A percentile compares a stretch with the other conserved stretches of the same genome.
These are phyloP conservation scores for Hygrocybe coccinea DNA, from an alignment of 768 basidiomycete species.

Conservation along the genomic window DNA sequence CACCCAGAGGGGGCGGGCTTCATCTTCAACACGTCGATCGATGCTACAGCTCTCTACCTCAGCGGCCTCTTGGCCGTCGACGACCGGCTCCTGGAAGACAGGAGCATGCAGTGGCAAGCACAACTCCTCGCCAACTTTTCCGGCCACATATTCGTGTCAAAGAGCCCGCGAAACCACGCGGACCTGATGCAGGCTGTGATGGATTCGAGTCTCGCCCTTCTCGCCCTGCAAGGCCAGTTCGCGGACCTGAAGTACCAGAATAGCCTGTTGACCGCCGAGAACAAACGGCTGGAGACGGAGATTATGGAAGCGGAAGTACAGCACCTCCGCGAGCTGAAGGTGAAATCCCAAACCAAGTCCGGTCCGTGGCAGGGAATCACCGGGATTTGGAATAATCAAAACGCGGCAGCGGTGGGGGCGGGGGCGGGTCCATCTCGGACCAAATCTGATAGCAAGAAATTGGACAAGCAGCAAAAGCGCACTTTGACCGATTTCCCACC, in stretches of 20 bases:
- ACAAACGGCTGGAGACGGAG: background rate
- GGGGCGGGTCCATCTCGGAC: too few relatives aligned
- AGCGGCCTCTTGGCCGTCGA: constrained; percentile 48
- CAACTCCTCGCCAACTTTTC: constrained; percentile 59
- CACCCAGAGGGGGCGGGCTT: constrained; percentile 60
- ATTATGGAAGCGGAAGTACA: background rate
- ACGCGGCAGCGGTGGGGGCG: too few relatives aligned
- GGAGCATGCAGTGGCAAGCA: constrained; percentile 56
- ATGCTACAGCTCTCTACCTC: constrained; percentile 41
- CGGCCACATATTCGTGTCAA: constrained; percentile 49
- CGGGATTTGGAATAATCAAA: background rate
- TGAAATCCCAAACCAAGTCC: background rate
- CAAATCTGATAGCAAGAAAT: too few relatives aligned
- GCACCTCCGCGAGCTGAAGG: background rate
- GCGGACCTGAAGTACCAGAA: constrained; percentile 34
- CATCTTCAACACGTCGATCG: constrained; percentile 45
- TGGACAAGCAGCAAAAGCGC: too few relatives aligned
- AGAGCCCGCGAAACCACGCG: constrained; percentile 16
- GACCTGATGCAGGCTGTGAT: constrained; percentile 35
- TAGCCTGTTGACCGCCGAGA: background rate
- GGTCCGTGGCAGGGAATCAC: background rate
- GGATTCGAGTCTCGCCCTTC: constrained; percentile 47
- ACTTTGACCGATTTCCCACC: too few relatives aligned
- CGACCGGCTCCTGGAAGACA: constrained; percentile 36
- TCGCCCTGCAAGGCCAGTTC: constrained; percentile 40